A percentile compares a stretch with the other conserved stretches of the same genome.
These are phyloP conservation scores for Cyberlindnera petersonii DNA, from an alignment of 805 yeast genomes.

Conservation along the genomic window DNA sequence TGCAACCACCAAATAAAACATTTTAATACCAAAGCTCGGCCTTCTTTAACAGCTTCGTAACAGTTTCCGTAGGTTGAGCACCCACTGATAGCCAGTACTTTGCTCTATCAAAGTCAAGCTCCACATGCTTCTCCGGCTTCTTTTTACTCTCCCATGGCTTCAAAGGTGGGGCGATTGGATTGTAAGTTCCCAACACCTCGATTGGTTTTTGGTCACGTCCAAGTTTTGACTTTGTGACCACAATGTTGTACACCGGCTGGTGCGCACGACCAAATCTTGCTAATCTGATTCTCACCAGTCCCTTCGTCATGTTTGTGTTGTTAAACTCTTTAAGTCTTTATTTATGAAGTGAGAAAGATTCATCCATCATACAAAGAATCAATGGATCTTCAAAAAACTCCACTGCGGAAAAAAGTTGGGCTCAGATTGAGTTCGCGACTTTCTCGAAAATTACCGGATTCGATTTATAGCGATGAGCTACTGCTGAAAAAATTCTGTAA, in stretches of 20 bases:
- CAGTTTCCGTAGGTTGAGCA: slow-evolving; percentile 87
- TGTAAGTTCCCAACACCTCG: slow-evolving; percentile 92
- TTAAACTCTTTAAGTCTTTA: no score
- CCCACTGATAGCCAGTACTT: slow-evolving; percentile 98
- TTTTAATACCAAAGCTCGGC: slow-evolving; percentile 52
- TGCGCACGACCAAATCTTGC: slow-evolving; percentile 90
- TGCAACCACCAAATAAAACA: slow-evolving; percentile 4
- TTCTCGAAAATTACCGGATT: slow-evolving; percentile 5
- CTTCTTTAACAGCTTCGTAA: slow-evolving; percentile 68
- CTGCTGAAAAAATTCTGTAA: background rate
- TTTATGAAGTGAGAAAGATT: no score
- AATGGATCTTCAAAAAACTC: no score
- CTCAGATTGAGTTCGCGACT: no score
- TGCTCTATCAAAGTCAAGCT: slow-evolving; percentile 81
- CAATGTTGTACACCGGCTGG: slow-evolving; percentile 88
- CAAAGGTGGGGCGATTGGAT: slow-evolving; percentile 73
- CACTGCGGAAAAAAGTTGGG: no score
- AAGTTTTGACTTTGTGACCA: slow-evolving; percentile 70
- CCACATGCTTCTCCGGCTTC: slow-evolving; percentile 70
- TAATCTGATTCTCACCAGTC: slow-evolving; percentile 79
- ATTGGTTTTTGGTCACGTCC: slow-evolving; percentile 88
- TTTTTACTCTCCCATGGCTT: slow-evolving; percentile 54
- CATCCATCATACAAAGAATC: no score
- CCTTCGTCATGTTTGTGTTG: slow-evolving; percentile 54
- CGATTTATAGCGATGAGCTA: background rate